phyloP scores from a whole-genome alignment of 495 filamentous ascomycete species.

The Gamarada debralockiae region DNA sequence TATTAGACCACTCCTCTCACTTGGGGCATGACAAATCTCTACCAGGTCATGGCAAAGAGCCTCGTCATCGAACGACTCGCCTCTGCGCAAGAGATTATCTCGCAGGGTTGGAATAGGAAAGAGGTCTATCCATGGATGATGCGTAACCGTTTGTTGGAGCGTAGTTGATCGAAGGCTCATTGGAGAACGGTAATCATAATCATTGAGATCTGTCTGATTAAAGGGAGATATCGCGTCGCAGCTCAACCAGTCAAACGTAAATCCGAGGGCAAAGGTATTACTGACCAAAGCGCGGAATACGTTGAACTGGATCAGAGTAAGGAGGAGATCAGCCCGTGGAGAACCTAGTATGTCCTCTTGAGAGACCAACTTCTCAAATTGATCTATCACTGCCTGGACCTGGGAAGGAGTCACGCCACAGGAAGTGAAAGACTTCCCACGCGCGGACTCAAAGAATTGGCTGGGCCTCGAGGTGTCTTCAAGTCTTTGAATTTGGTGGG shows the following conservation, averaged over 20 bases:
- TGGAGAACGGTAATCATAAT: background rate
- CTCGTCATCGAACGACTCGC: background rate
- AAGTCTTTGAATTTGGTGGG: too few species aligned
- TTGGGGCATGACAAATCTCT: background rate
- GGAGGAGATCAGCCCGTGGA: slow-evolving; percentile 28
- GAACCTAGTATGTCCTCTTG: slow-evolving; percentile 3
- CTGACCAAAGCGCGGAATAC: slow-evolving; percentile 24
- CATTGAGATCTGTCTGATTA: slow-evolving; percentile 5
- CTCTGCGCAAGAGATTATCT: slow-evolving; percentile 22
- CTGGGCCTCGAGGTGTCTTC: too few species aligned
- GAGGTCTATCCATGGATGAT: slow-evolving; percentile 33
- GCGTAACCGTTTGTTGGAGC: slow-evolving; percentile 18
- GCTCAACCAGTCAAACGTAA: slow-evolving; percentile 16
- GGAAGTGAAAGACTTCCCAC: too few species aligned
- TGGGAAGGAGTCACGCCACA: background rate
- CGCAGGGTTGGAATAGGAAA: slow-evolving; percentile 28
- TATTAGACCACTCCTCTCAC: background rate
- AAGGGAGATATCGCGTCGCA: slow-evolving; percentile 30
- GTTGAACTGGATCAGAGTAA: slow-evolving; percentile 30
- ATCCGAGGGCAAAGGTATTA: slow-evolving; percentile 22
- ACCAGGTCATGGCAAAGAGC: background rate
- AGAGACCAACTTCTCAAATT: background rate
- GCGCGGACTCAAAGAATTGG: too few species aligned
- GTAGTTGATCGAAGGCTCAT: slow-evolving; percentile 3
- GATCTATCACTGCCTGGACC: background rate